Evolutionary conservation across 2,329 filamentous ascomycete species (phyloP).

Genomic region (Penicillium sp.): DNA sequence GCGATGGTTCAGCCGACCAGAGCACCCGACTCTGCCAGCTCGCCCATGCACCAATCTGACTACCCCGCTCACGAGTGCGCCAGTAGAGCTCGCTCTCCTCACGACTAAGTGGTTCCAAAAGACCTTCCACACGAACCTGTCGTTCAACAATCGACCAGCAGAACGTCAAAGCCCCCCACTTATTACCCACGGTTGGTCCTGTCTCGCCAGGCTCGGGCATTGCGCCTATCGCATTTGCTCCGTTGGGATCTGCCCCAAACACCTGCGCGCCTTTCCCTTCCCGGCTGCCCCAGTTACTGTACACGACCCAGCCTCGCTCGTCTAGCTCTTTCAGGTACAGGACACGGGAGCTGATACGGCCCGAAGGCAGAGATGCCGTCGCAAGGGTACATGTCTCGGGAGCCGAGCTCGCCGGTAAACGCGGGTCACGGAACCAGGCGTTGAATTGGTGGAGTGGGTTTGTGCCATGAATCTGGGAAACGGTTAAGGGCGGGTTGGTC

Average conservation of each 20-base stretch:
- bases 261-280: conserved; percentile 54
- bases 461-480: conserved; percentile 46
- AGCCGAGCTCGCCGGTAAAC: conserved; percentile 65
- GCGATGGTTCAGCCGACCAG: conserved; percentile 40
- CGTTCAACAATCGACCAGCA: conserved; percentile 86
- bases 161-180: conserved; percentile 82
- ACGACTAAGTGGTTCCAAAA: conserved; percentile 65
- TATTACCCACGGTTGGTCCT: conserved; percentile 57
- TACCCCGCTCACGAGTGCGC: conserved; percentile 73
- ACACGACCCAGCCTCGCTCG: conserved; percentile 79
- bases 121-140: conserved; percentile 88
- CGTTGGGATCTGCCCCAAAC: conserved; percentile 31
- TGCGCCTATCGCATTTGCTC: conserved; percentile 50
- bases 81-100: conserved; percentile 75
- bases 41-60: conserved; percentile 89
- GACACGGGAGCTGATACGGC: conserved; percentile 79
- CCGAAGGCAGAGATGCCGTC: conserved; percentile 80
- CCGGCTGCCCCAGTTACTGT: conserved; percentile 83
- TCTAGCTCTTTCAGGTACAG: conserved; percentile 98
- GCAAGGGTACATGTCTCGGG: conserved; percentile 89
- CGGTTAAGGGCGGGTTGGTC: conserved; percentile 46
- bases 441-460: conserved; percentile 83
- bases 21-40: conserved; percentile 84
- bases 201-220: conserved; percentile 62
- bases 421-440: conserved; percentile 80